Percentiles rank a stretch among this genome's conserved stretches.
These are phyloP conservation scores for Tolypocladium sp. DNA, from an alignment of 2,329 filamentous ascomycete genomes.

Conservation along the genomic window DNA sequence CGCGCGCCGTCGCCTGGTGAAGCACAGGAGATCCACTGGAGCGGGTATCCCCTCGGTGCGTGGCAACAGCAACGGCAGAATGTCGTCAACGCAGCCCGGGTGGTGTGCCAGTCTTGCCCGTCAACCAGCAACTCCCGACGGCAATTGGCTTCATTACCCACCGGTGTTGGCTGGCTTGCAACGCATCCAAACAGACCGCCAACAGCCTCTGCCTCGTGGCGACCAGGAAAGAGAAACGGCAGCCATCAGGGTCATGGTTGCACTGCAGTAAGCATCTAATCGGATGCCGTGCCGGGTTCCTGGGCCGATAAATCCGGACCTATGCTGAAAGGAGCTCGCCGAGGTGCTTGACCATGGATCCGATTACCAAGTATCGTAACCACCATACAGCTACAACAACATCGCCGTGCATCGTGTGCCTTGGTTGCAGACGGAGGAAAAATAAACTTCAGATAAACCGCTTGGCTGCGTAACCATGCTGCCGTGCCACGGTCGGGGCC, in stretches of 20 bases:
- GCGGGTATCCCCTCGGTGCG: background rate
- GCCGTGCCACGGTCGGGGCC: background rate
- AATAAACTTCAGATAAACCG: background rate
- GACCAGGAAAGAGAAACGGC: background rate
- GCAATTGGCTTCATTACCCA: background rate
- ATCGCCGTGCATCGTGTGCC: background rate
- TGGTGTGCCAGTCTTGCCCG: background rate
- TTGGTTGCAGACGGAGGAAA: background rate
- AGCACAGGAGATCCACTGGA: background rate
- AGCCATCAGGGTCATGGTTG: background rate
- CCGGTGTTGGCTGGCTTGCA: background rate
- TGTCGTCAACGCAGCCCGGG: background rate
- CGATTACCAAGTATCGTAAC: background rate
- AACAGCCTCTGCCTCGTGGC: background rate
- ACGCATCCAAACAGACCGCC: no score
- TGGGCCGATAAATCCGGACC: background rate
- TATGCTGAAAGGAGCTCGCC: background rate
- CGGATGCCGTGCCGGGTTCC: background rate
- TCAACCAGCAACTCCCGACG: background rate
- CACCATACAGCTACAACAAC: background rate
- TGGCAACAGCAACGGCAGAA: background rate
- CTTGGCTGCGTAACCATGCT: background rate
- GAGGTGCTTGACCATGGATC: background rate
- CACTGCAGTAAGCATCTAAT: background rate
- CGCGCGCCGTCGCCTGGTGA: background rate